phyloP scores from a whole-genome alignment of 2,329 filamentous ascomycete species.

The Passalora sequoiae region DNA sequence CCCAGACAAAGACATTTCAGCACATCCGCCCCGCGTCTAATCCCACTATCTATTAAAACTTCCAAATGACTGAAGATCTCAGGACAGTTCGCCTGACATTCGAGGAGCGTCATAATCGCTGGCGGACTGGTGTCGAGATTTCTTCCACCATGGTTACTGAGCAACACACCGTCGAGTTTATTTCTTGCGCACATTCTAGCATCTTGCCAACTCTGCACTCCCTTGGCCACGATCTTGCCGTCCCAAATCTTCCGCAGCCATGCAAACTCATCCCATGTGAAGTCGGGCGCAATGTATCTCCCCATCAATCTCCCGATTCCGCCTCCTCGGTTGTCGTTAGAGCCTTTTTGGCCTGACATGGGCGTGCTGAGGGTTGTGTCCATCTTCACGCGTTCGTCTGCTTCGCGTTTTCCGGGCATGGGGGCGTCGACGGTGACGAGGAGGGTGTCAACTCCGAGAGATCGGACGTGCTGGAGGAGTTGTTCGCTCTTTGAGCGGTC shows the following conservation, averaged over 20 bases:
- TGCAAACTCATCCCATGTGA: slow-evolving; percentile 47
- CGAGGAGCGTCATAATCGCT: slow-evolving; percentile 55
- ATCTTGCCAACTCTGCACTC: slow-evolving; percentile 39
- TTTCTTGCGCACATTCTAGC: slow-evolving; percentile 39
- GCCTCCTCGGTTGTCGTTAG: slow-evolving; percentile 52
- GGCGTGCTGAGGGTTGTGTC: slow-evolving; percentile 47
- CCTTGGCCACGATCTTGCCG: slow-evolving; percentile 43
- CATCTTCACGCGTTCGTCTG: slow-evolving; percentile 43
- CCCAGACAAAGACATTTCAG: slow-evolving; percentile 63
- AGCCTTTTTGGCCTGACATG: slow-evolving; percentile 47
- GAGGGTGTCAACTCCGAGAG: slow-evolving; percentile 48
- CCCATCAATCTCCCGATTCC: slow-evolving; percentile 54
- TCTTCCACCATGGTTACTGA: slow-evolving; percentile 51
- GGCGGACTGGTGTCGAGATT: slow-evolving; percentile 46
- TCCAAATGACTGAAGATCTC: slow-evolving; percentile 57
- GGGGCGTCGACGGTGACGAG: slow-evolving; percentile 58
- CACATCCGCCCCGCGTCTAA: slow-evolving; percentile 61
- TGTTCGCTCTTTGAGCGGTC: slow-evolving; percentile 49
- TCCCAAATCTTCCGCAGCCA: slow-evolving; percentile 41
- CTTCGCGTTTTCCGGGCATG: slow-evolving; percentile 52
- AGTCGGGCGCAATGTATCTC: slow-evolving; percentile 52
- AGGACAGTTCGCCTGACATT: slow-evolving; percentile 58
- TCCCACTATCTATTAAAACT: slow-evolving; percentile 60
- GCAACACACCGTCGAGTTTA: slow-evolving; percentile 43
- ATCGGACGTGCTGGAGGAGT: slow-evolving; percentile 45